Base-by-base conservation (phyloP, 495 filamentous ascomycete species). In the Copromyces sp. region DNA sequence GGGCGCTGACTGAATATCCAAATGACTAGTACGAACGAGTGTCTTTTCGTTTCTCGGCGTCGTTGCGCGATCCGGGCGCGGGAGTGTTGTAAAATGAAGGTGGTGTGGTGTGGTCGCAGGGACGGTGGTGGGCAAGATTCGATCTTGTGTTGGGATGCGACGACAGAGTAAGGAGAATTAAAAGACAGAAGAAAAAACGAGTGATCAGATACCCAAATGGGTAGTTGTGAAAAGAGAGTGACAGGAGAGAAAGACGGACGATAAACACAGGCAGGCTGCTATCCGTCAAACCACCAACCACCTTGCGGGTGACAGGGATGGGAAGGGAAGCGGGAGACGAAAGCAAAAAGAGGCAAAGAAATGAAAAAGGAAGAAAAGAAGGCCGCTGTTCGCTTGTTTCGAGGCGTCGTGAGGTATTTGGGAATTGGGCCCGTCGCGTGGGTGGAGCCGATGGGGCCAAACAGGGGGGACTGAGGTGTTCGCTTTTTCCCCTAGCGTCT, bases 371-470 rank as follows among this genome's bases (percentile, higher is more conserved):
- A 61, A 29, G 39, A 69, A 17, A 72, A 40, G 39, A 69, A 53
- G 47, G 71, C 53, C 35, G 35, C 35, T 37, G 35, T 37, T 5
- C 35, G 35, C 35, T 37, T 37, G 35, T 37, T 37, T 37, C 35
- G 35, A 72, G 71, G 73, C 45, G 14, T 73, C 73, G 53, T 65
- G 65, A 68, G 68, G 65, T 5, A 69, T 53, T 35, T 37, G 29
- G 41, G 65, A 68, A 42, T 32, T 44, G 68, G 71, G 35, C 20
- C 35, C 68, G 41, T 70, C 74, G 73, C 70, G 75, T 74, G 53
- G 70, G 74, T 77, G 75, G 75, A 74, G 44, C 45, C 45, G 20
- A 53, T 53, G 45, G 45, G 45, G 29, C 53, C 53, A 61, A 32
- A 16, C 53, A 35, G 53, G 53, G 47, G 39, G 39, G 24, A 6